Percentiles rank a stretch among this genome's conserved stretches.
phyloP scores from a whole-genome alignment of 148 eudicot species.

The Vaccinium vitisidaea region DNA sequence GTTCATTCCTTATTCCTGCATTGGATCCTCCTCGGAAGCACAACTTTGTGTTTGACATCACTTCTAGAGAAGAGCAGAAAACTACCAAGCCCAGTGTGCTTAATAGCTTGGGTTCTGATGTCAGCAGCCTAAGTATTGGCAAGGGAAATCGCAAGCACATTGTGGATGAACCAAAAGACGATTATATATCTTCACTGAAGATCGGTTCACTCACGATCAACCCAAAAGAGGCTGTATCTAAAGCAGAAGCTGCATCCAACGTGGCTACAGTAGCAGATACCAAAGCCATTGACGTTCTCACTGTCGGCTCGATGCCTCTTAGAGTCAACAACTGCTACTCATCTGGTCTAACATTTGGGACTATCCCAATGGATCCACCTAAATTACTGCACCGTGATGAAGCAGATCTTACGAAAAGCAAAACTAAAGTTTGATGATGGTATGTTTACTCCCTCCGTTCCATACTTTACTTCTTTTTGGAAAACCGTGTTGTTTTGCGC shows the following conservation, averaged over 20 bases:
- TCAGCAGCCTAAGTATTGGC: background rate
- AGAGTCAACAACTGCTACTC: constrained; percentile 43
- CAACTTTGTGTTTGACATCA: constrained; percentile 32
- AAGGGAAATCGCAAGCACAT: constrained; percentile 13
- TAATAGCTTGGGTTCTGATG: background rate
- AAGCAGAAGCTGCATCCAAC: background rate
- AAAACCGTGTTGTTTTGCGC: background rate
- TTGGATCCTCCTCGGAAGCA: constrained; percentile 50
- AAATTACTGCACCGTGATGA: constrained; percentile 45
- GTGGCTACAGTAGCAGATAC: constrained; percentile 17
- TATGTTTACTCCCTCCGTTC: background rate
- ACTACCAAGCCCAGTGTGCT: constrained; percentile 18
- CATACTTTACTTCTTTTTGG: background rate
- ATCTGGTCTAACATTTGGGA: constrained; percentile 65
- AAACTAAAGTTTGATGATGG: constrained; percentile 6
- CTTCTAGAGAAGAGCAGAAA: constrained; percentile 35
- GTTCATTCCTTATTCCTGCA: constrained; percentile 36
- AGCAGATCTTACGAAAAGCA: constrained; percentile 24
- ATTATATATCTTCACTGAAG: constrained; percentile 32
- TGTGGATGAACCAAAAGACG: constrained; percentile 23
- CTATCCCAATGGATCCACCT: constrained; percentile 69
- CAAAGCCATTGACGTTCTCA: constrained; percentile 35
- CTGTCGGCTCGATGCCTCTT: constrained; percentile 43
- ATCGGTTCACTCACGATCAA: constrained; percentile 56
- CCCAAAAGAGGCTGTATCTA: constrained; percentile 35